These are phyloP conservation scores for Lentinula edodes DNA, from an alignment of 768 basidiomycete genomes.

Conservation along the genomic window DNA sequence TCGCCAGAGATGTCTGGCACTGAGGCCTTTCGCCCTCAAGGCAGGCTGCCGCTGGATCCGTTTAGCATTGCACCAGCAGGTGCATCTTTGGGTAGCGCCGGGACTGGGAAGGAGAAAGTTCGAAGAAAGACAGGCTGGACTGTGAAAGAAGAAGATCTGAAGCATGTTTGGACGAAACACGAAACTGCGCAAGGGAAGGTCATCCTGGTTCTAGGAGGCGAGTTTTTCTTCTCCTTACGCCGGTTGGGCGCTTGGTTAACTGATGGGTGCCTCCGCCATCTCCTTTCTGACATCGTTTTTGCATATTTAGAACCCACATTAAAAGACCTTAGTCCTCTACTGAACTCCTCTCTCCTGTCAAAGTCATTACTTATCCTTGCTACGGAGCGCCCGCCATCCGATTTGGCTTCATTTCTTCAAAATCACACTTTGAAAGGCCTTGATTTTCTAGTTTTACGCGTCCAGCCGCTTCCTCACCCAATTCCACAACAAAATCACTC, in stretches of 20 bases:
- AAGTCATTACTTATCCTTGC: constrained; percentile 34
- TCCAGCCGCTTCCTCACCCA: constrained; percentile 26
- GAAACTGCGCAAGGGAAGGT: neutral
- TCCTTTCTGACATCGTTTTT: neutral
- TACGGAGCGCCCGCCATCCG: constrained; percentile 29
- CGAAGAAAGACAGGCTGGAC: neutral
- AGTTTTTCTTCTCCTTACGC: neutral
- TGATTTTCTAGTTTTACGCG: constrained; percentile 10
- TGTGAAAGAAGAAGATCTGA: neutral
- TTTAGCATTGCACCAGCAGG: neutral
- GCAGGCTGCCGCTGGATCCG: constrained; percentile 3
- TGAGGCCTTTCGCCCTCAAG: neutral
- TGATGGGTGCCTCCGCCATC: neutral
- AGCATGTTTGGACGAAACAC: neutral
- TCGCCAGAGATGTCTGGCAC: neutral
- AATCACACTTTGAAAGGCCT: neutral
- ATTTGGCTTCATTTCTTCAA: constrained; percentile 17
- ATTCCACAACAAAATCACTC: constrained; percentile 30
- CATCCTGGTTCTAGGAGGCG: neutral
- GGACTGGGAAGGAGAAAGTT: neutral
- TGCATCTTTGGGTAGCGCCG: neutral
- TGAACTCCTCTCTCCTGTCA: constrained; percentile 26
- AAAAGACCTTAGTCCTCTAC: constrained; percentile 29
- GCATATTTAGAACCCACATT: constrained; percentile 23
- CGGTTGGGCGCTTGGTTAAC: neutral